Base-by-base conservation (phyloP, 495 filamentous ascomycete genomes). In the Acidomyces sp. region DNA sequence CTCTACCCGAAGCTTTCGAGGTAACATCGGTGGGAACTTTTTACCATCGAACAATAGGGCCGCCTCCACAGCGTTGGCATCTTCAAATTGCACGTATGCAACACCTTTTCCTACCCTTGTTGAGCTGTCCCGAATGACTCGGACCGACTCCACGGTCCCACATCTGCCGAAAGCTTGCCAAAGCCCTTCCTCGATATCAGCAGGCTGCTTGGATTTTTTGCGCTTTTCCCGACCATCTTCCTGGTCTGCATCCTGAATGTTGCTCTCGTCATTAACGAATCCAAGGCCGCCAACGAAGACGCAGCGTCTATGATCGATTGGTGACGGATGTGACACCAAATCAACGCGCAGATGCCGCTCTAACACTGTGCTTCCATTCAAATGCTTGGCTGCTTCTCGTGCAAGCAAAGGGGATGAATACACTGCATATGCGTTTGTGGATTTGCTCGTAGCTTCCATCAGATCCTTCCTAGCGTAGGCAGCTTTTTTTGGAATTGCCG, bases 221-320 rank as follows among this genome's bases (percentile, higher is more conserved):
- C 76, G 77, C 17, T 46, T 43, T 21, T 51, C 50, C 5, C 62
- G 60, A 2, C 65, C 66, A 34, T 77, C 71, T n/a, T 71, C 69
- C 24, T 72, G 75, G 27, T 70, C 66, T 3, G 56, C 58, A 7
- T 58, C 53, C 30, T 71, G 65, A 11, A 79, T 55, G 30, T 70
- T 63, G 27, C 62, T 77, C 59, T 90, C 84, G 43, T 88, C 80
- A 50, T 93, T 85, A 1, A 95, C 82, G 50, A 96, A 96, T 29
- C 86, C 85, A 7, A 99, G 74, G 56, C 96, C 96, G 7, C 92
- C 92, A 10, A 99, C 82, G 53, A 96, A 99, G 3, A 99, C 80
- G 61, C 92, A 99, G 37, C 85, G 76, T 34, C 79, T 74, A 54
- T 93, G 71, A 52, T 93, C 88, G 18, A 77, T 72, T 19, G 77